Base-by-base conservation (phyloP, 139 green algal species). In the Picochlorum sp. region DNA sequence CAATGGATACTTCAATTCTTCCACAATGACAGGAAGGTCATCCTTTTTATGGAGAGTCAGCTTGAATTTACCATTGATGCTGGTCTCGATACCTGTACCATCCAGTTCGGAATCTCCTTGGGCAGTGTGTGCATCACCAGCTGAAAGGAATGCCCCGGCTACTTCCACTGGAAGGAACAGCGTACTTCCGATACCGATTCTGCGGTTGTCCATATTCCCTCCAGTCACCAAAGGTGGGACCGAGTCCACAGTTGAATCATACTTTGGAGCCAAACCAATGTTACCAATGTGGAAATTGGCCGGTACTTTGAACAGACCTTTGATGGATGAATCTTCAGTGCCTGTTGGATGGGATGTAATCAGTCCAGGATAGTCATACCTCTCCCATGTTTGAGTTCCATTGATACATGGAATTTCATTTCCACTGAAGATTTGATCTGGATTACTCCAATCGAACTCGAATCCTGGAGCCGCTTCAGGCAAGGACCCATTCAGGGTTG, bases 201-300 rank as follows among this genome's bases (percentile, higher is more conserved):
- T 52, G 49, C 75, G 70, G 69, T 88, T 76, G 51, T 88, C 82
- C 41, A 88, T 66, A 65, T 88, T 88, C n/a, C 78, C 82, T 18
- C 81, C 81, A 45, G 57, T 60, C 6, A 56, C 50, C 14, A 67
- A 18, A 1, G 81, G 82, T 1, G 75, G 74, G 16, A 88, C 67
- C 37, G 69, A 79, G 63, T 75, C 65, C 0, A 81, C 70, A 3
- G 80, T 72, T 10, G 51, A 15, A 16, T 63, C 38, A 51, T 55
- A 71, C 15, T 71, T 70, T 10, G 74, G 67, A 0, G 78, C 69
- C 24, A 88, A 31, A 3, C 78, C 78, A 15, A 88, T 86, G 75
- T 83, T 86, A 34, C 82, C 82, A 34, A 88, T 80, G 72, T 88
- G 82, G 47, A 85, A 67, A 64, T 87, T 87, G 54, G 71, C 45